Evolutionary conservation across 2,329 filamentous ascomycete species (phyloP), one percentile per base, ranked within the genome.

Genomic region (Amauroascus niger): DNA sequence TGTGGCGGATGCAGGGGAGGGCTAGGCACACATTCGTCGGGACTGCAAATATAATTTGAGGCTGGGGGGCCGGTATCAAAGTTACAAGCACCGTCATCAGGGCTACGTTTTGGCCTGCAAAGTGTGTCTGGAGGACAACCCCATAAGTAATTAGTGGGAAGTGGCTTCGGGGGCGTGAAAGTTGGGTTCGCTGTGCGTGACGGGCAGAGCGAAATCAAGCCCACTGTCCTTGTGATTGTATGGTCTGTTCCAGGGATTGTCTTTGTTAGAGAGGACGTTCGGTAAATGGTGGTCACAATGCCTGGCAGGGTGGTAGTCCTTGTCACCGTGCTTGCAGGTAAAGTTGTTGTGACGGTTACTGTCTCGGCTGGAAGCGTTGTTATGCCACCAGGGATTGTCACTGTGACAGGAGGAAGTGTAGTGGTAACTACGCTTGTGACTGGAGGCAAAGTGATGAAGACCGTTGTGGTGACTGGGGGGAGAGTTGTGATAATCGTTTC

Each of bases 81-180:
- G 33, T 67, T 68, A 57, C 73, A 75, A n/a, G 62, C 57, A 2
- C 62, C 62, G 24, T 69, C 65, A 20, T 56, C 55, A 0, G 59
- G 61, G 9, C 52, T 52, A 45, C 62, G 62, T 13, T 55, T 60
- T 5, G 71, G 71, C 47, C 63, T 66, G 49, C 73, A 75, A 16
- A 75, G 61, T 44, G 61, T 71, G 14, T 71, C 71, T 13, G 73
- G 72, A 33, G 67, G 63, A 54, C 73, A 75, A 39, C 73, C 73
- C 69, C 64, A 66, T 24, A 60, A 55, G 52, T 64, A 66, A 57
- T 68, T 59, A 1, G 55, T 59, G 2, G 66, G 67, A 9, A 63
- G 60, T 0, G 62, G 59, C 4, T 53, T 49, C 0, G 51, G 7
- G 3, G 65, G 63, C 1, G 62, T 67, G 50, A 62, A 69, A 0